Percentiles rank a stretch among this genome's conserved stretches.
Conservation (phyloP, 495 filamentous ascomycete genomes). For the Aspergillus avenaceus region DNA sequence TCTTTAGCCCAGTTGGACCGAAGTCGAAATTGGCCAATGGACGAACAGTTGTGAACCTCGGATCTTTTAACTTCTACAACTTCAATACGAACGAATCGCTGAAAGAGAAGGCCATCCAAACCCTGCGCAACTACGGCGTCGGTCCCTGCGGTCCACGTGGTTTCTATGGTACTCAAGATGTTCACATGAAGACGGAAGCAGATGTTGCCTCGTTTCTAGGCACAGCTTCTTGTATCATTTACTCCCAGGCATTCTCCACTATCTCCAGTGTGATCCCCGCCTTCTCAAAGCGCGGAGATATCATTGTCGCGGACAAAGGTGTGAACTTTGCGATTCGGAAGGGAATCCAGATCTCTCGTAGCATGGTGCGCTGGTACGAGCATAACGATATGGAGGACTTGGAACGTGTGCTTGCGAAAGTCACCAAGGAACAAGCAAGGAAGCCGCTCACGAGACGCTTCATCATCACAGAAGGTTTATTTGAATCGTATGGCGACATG, state of each 20-base stretch:
- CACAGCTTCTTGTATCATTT: constrained; percentile 82
- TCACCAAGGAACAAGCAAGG: constrained; percentile 79
- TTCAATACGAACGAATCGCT: constrained; percentile 86
- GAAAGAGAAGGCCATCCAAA: constrained; percentile 91
- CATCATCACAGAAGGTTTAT: constrained; percentile 93
- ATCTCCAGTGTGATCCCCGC: constrained; percentile 92
- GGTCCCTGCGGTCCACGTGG: constrained; percentile 94
- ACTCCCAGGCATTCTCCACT: constrained; percentile 92
- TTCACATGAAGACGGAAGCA: constrained; percentile 93
- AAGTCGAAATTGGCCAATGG: constrained; percentile 87
- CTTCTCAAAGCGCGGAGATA: constrained; percentile 94
- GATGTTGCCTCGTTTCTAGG: constrained; percentile 90
- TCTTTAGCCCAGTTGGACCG: constrained; percentile 73
- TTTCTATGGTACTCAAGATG: constrained; percentile 98
- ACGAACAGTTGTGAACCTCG: constrained; percentile 85
- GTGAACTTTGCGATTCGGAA: constrained; percentile 93
- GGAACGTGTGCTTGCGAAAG: constrained; percentile 77
- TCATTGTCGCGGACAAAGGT: constrained; percentile 95
- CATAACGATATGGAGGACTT: constrained; percentile 96
- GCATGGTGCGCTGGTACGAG: constrained; percentile 87
- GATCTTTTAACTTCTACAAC: constrained; percentile 95
- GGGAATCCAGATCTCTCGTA: constrained; percentile 88
- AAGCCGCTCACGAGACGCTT: constrained; percentile 91
- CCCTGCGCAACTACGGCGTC: constrained; percentile 90
- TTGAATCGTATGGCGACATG: constrained; percentile 86